phyloP scores from a whole-genome alignment of 73 alveolate genomes.

The Uronychia binucleata region DNA sequence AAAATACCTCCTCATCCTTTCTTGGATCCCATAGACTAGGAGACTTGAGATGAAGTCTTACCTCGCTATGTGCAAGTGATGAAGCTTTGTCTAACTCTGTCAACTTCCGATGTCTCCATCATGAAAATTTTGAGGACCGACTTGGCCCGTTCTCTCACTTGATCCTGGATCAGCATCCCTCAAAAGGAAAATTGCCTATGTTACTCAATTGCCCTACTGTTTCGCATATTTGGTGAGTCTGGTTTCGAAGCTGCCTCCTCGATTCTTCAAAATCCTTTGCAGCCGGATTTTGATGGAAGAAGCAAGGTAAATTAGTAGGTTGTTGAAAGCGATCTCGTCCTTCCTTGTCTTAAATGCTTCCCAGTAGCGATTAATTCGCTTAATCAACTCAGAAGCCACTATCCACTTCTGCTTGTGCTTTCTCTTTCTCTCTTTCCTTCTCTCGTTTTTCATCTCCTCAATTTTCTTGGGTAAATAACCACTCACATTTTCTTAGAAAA shows the following conservation, averaged over 20 bases:
- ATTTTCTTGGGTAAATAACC: background rate
- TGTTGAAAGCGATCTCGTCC: background rate
- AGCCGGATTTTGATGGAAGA: background rate
- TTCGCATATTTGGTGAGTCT: background rate
- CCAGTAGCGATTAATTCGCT: background rate
- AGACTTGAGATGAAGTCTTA: too few species aligned
- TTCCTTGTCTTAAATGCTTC: background rate
- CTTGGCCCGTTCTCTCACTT: background rate
- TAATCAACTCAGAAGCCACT: background rate
- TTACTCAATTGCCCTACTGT: background rate
- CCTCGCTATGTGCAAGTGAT: background rate
- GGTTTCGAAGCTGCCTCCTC: background rate
- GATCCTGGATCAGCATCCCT: background rate
- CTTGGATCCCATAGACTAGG: background rate
- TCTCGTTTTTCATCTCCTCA: background rate
- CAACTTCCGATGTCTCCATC: background rate
- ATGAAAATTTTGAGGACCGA: too few species aligned
- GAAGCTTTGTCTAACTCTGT: background rate
- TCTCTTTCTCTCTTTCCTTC: background rate
- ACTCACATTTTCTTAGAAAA: background rate
- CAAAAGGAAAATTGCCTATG: background rate
- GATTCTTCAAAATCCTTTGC: background rate
- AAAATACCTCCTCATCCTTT: background rate
- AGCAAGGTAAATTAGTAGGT: background rate
- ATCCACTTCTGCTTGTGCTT: background rate